Evolutionary conservation across 1,139 yeast species (phyloP).

Genomic region (Yamadazyma friedrichii): DNA sequence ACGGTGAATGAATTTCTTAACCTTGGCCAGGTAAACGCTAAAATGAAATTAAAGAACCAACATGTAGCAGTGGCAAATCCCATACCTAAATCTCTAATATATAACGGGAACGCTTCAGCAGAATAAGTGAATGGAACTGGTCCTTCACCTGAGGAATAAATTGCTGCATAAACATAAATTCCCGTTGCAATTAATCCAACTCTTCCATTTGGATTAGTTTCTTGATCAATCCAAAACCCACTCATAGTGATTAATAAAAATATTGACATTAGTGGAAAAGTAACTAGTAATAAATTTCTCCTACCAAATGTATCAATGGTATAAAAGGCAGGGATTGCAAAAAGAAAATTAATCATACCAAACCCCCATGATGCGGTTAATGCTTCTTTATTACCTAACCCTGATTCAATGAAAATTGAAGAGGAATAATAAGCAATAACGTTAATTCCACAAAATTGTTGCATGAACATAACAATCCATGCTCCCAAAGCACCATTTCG

Average conservation of each 20-base stretch:
- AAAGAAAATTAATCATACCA: conserved; percentile 76
- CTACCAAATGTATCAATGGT: conserved; percentile 83
- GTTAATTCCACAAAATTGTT: conserved; percentile 90
- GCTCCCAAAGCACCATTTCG: conserved; percentile 82
- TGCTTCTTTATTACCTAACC: conserved; percentile 60
- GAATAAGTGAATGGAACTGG: conserved; percentile 91
- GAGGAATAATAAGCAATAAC: conserved; percentile 84
- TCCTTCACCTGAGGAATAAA: conserved; percentile 85
- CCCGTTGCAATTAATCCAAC: conserved; percentile 67
- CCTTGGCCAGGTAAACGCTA: conserved; percentile 84
- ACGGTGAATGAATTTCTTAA: conserved; percentile 64
- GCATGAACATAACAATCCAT: conserved; percentile 85
- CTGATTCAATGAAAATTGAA: conserved; percentile 68
- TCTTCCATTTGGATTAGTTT: conserved; percentile 45
- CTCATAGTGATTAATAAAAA: conserved; percentile 73
- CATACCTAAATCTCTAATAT: conserved; percentile 85
- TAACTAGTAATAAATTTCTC: conserved; percentile 62
- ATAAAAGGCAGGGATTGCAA: conserved; percentile 82
- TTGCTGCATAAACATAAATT: conserved; percentile 69
- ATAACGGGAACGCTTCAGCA: conserved; percentile 81
- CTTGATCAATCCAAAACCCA: conserved; percentile 64
- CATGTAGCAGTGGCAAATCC: conserved; percentile 81
- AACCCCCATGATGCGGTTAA: conserved; percentile 83
- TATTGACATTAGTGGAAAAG: conserved; percentile 74
- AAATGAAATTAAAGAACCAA: conserved; percentile 82